Evolutionary conservation across 1,139 yeast species (phyloP).

Genomic region (Blastobotrys serpentis): DNA sequence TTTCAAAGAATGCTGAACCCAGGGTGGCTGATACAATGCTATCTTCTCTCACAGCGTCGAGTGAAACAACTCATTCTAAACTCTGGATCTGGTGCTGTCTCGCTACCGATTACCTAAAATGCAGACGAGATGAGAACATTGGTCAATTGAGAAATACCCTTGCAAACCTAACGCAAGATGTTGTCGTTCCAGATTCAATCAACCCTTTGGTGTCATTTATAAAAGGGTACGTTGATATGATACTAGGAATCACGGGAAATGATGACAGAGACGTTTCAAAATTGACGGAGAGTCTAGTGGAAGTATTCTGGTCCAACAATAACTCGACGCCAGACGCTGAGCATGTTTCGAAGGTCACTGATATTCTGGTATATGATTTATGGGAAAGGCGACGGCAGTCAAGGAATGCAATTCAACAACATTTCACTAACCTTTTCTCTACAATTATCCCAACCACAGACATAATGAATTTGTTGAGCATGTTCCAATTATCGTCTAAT

Average conservation of each 20-base stretch:
- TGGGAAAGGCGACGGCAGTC: neutral
- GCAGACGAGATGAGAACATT: neutral
- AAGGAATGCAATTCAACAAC: neutral
- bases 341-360: conserved; percentile 2
- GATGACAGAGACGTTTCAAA: too few species aligned
- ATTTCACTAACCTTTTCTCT: neutral
- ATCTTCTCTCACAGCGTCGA: neutral
- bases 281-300: neutral
- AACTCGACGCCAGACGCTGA: neutral
- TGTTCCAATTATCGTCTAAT: conserved; percentile 5
- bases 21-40: neutral
- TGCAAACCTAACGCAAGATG: neutral
- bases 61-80: neutral
- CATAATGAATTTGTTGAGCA: neutral
- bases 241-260: neutral
- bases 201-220: neutral
- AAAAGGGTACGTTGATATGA: neutral
- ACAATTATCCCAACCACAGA: conserved; percentile 1
- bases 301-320: neutral
- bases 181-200: neutral
- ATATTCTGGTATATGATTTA: conserved; percentile 2
- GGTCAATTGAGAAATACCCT: neutral
- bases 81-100: conserved; percentile 4
- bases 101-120: conserved; percentile 9
- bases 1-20: neutral